phyloP scores from a whole-genome alignment of 2,329 filamentous ascomycete species.

The Alternaria viburni region DNA sequence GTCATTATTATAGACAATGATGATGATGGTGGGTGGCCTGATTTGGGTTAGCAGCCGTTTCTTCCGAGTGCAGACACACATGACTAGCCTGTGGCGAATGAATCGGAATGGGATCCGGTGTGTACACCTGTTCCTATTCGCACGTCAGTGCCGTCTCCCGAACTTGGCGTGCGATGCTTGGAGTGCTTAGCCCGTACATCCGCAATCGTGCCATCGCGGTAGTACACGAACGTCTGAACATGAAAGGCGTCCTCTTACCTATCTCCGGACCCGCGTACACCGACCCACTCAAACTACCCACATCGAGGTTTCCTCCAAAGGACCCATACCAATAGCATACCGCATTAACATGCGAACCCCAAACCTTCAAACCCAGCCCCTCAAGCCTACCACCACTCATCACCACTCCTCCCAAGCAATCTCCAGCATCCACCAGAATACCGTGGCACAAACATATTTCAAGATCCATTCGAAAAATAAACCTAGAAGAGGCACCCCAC shows the following conservation, averaged over 20 bases:
- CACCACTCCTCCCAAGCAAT: not conserved
- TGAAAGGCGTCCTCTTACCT: not conserved
- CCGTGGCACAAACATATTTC: no score
- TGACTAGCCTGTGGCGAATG: not conserved
- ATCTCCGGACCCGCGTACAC: not conserved
- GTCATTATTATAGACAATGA: not conserved
- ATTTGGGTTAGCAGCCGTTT: not conserved
- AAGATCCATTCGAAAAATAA: rapidly evolving
- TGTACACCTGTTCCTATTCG: not conserved
- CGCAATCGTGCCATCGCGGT: not conserved
- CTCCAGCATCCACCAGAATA: not conserved
- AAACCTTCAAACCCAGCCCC: not conserved
- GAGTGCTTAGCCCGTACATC: not conserved
- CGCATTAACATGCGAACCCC: rapidly evolving
- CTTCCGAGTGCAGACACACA: not conserved
- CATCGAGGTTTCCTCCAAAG: not conserved
- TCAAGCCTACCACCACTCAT: not conserved
- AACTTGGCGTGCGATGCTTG: not conserved
- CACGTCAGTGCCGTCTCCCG: not conserved
- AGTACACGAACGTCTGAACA: not conserved
- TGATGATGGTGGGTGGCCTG: not conserved
- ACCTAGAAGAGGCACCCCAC: no score
- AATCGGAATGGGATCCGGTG: not conserved
- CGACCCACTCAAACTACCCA: not conserved
- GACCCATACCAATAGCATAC: not conserved